phyloP scores from a whole-genome alignment of 306 rosid genomes.

The Benincasa hispida region DNA sequence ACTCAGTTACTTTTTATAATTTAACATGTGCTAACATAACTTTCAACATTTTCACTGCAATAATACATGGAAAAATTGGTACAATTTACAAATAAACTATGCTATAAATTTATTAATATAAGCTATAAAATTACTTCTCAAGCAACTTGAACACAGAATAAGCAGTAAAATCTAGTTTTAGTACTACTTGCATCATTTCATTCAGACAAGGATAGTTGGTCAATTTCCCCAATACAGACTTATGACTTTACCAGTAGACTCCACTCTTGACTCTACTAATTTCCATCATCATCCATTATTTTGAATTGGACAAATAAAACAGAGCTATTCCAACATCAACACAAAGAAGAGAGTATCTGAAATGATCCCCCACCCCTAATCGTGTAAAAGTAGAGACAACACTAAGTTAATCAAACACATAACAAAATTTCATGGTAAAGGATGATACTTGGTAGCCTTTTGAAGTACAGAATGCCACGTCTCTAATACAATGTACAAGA shows the following conservation, averaged over 20 bases:
- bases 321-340: neutral
- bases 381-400: neutral
- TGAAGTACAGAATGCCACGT: neutral
- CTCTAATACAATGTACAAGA: conserved; percentile 2
- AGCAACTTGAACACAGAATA: neutral
- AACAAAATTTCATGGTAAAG: neutral
- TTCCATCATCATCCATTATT: conserved; percentile 1
- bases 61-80: neutral
- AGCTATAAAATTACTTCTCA: neutral
- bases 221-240: neutral
- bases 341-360: neutral
- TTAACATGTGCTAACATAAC: too few relatives aligned
- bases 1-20: too few relatives aligned
- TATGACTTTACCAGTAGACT: neutral
- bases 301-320: neutral
- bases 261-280: neutral
- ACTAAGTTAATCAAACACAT: neutral
- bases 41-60: neutral
- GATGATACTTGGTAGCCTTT: neutral
- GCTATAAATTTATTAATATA: too few relatives aligned
- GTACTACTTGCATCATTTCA: neutral
- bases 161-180: neutral
- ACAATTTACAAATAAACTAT: neutral
- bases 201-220: neutral
- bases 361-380: neutral